These are phyloP conservation scores for Daldinia vernicosa DNA, from an alignment of 495 filamentous ascomycete genomes.

Conservation along the genomic window DNA sequence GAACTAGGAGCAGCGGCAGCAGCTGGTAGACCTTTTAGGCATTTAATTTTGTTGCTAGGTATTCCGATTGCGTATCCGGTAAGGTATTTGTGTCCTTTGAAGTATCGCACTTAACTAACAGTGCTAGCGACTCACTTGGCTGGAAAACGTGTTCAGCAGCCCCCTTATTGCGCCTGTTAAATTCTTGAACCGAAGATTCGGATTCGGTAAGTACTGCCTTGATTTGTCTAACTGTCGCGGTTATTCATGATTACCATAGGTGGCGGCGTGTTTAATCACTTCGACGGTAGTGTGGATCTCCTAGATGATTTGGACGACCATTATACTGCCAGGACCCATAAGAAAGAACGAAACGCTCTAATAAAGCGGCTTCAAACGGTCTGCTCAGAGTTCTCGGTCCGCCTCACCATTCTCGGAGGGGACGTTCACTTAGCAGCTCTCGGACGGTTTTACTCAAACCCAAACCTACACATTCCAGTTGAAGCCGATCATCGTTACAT, in stretches of 20 bases:
- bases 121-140: conserved; percentile 80
- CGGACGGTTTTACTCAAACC: conserved; percentile 93
- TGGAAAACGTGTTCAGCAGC: conserved; percentile 85
- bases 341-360: conserved; percentile 80
- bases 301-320: conserved; percentile 95
- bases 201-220: conserved; percentile 58
- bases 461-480: conserved; percentile 76
- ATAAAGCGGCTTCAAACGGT: conserved; percentile 78
- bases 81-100: conserved; percentile 17
- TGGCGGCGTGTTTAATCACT: conserved; percentile 88
- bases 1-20: conserved; percentile 68
- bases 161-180: conserved; percentile 86
- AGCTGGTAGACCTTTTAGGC: conserved; percentile 69
- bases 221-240: background rate
- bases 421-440: conserved; percentile 95
- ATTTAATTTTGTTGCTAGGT: conserved; percentile 85
- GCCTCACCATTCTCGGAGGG: conserved; percentile 86
- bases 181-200: conserved; percentile 90
- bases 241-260: conserved; percentile 49
- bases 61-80: conserved; percentile 93
- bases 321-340: conserved; percentile 92
- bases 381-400: conserved; percentile 73
- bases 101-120: conserved; percentile 11
- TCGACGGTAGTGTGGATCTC: conserved; percentile 89
- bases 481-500: conserved; percentile 95